These are phyloP conservation scores for Chrysoporthe austroafricana DNA, from an alignment of 2,329 filamentous ascomycete genomes.

Conservation along the genomic window DNA sequence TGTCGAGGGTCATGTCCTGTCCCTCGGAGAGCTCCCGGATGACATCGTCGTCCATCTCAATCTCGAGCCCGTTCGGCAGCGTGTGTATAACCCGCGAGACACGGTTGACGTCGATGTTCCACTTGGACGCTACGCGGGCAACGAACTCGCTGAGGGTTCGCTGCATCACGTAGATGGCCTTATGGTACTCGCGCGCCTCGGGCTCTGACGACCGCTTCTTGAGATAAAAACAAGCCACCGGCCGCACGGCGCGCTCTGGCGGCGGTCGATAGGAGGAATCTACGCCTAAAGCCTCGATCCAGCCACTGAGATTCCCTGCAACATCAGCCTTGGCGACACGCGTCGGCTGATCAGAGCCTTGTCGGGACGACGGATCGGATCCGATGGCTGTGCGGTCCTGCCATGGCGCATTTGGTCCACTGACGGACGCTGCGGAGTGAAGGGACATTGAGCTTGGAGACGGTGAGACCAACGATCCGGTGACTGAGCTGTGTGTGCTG, in stretches of 20 bases:
- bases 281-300: constrained; percentile 92
- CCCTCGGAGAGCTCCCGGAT: constrained; percentile 83
- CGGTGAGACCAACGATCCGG: constrained; percentile 66
- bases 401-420: constrained; percentile 54
- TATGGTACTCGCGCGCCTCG: constrained; percentile 68
- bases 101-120: constrained; percentile 73
- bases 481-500: constrained; percentile 61
- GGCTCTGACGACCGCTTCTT: constrained; percentile 53
- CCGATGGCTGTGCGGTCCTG: constrained; percentile 59
- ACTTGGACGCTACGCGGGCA: constrained; percentile 75
- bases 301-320: constrained; percentile 71
- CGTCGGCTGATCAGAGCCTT: constrained; percentile 57
- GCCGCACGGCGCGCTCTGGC: constrained; percentile 68
- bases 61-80: constrained; percentile 74
- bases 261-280: constrained; percentile 84
- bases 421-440: constrained; percentile 57
- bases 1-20: constrained; percentile 84
- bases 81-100: constrained; percentile 74
- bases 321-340: constrained; percentile 60
- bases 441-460: constrained; percentile 69
- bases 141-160: constrained; percentile 77
- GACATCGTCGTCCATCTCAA: constrained; percentile 90
- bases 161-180: constrained; percentile 82
- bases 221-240: constrained; percentile 88
- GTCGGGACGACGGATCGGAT: constrained; percentile 45